Percentiles rank a stretch among this genome's conserved stretches.
These are phyloP conservation scores for Acanthochlamys bracteata DNA, from an alignment of 106 monocot species.

Conservation along the genomic window DNA sequence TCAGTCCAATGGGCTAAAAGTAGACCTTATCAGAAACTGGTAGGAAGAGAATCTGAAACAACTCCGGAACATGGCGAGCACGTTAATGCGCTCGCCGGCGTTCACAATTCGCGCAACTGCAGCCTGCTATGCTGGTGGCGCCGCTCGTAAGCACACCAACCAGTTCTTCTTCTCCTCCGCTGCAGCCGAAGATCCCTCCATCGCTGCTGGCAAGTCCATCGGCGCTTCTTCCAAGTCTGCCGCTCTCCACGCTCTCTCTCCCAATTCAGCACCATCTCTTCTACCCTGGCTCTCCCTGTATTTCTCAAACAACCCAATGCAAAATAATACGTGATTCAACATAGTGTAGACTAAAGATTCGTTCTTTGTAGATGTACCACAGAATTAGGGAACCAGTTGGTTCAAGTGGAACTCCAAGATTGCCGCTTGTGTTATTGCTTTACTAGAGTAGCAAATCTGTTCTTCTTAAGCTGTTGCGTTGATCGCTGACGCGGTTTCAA, in stretches of 20 bases:
- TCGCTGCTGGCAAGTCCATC: conserved; percentile 49
- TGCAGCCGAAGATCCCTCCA: conserved; percentile 25
- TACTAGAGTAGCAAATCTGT: conserved; percentile 38
- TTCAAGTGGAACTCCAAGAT: conserved; percentile 68
- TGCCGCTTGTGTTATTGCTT: conserved; percentile 36
- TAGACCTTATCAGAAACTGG: too few species aligned
- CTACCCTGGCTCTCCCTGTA: conserved; percentile 40
- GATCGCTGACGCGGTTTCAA: conserved; percentile 34
- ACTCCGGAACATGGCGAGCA: too few species aligned
- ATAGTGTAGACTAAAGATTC: neutral
- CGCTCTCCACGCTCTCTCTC: conserved; percentile 67
- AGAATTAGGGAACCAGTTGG: conserved; percentile 40
- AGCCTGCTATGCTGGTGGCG: neutral
- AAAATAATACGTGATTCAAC: neutral
- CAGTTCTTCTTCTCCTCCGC: conserved; percentile 49
- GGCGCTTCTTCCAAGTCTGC: conserved; percentile 51
- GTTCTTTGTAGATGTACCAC: conserved; percentile 33
- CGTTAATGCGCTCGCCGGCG: neutral
- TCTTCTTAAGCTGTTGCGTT: conserved; percentile 34
- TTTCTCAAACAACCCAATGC: neutral
- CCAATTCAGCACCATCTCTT: conserved; percentile 40
- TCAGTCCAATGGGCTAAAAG: too few species aligned
- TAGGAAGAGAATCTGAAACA: too few species aligned
- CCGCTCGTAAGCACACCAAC: neutral
- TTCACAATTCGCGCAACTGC: neutral